Conservation (phyloP, 345 rosid species). For the Viola odorata region DNA sequence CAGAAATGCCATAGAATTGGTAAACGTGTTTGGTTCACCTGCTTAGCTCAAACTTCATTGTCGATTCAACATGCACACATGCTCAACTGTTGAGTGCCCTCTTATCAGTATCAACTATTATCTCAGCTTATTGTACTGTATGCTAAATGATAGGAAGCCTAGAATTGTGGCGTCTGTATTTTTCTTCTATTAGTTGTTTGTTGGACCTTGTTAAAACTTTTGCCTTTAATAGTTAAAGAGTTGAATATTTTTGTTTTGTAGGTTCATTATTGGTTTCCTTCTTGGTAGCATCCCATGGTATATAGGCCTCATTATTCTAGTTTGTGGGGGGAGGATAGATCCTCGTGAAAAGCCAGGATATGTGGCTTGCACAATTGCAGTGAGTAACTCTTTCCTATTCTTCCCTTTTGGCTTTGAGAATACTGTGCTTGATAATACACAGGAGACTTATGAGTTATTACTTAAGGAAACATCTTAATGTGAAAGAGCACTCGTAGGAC, state of each 20-base stretch:
- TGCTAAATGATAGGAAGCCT: too few relatives aligned
- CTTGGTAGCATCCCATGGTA: constrained; percentile 89
- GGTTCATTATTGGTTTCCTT: constrained; percentile 87
- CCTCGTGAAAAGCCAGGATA: constrained; percentile 87
- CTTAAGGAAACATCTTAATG: not conserved
- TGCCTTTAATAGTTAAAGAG: not conserved
- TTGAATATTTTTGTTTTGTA: constrained; percentile 20
- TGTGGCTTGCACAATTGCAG: constrained; percentile 79
- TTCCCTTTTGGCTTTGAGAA: not conserved
- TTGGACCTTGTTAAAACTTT: too few relatives aligned
- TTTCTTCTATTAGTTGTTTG: too few relatives aligned
- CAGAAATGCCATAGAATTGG: too few relatives aligned
- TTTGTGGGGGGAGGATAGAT: constrained; percentile 58
- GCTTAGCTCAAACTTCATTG: too few relatives aligned
- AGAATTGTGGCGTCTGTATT: too few relatives aligned
- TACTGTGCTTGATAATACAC: not conserved
- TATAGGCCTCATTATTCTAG: constrained; percentile 50
- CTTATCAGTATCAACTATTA: too few relatives aligned
- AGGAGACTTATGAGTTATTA: not conserved
- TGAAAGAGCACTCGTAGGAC: not conserved
- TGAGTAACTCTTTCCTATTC: constrained; percentile 30
- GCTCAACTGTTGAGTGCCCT: too few relatives aligned
- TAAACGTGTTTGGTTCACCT: too few relatives aligned
- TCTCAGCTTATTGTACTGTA: too few relatives aligned
- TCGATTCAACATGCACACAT: too few relatives aligned